phyloP scores from a whole-genome alignment of 73 alveolate species.

The Tetrahymena malaccensis region DNA sequence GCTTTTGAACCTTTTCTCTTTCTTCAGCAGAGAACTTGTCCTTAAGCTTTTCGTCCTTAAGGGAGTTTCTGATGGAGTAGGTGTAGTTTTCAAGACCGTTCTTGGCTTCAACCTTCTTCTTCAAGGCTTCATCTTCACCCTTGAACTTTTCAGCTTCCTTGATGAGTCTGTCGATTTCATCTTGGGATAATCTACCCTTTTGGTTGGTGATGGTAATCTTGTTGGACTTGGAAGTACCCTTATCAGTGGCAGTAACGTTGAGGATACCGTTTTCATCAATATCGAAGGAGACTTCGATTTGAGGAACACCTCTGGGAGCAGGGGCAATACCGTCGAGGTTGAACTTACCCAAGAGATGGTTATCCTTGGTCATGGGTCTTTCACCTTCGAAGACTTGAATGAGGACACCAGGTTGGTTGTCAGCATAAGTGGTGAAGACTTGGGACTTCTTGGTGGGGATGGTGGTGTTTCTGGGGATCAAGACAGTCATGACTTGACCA shows the following conservation, averaged over 20 bases:
- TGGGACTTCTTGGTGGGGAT: slow-evolving; percentile 85
- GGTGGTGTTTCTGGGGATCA: slow-evolving; percentile 90
- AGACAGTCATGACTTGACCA: slow-evolving; percentile 98
- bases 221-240: slow-evolving; percentile 88
- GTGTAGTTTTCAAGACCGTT: slow-evolving; percentile 58
- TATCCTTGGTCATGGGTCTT: slow-evolving; percentile 89
- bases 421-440: slow-evolving; percentile 94
- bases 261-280: slow-evolving; percentile 92
- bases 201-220: slow-evolving; percentile 92
- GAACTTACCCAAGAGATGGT: slow-evolving; percentile 92
- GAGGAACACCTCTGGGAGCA: slow-evolving; percentile 92
- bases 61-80: slow-evolving; percentile 60
- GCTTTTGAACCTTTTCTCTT: slow-evolving; percentile 31
- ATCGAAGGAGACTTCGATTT: slow-evolving; percentile 90
- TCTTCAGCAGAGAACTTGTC: slow-evolving; percentile 55
- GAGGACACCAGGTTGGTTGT: slow-evolving; percentile 91
- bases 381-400: slow-evolving; percentile 98
- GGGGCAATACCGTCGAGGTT: slow-evolving; percentile 89
- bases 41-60: slow-evolving; percentile 76
- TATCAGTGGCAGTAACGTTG: slow-evolving; percentile 90
- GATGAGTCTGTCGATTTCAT: slow-evolving; percentile 75
- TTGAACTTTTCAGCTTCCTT: slow-evolving; percentile 77
- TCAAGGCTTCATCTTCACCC: slow-evolving; percentile 64
- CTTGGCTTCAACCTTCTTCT: slow-evolving; percentile 70
- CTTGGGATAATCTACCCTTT: slow-evolving; percentile 79